These are phyloP conservation scores for Macrophomina tecta DNA, from an alignment of 2,329 filamentous ascomycete species.

Conservation along the genomic window DNA sequence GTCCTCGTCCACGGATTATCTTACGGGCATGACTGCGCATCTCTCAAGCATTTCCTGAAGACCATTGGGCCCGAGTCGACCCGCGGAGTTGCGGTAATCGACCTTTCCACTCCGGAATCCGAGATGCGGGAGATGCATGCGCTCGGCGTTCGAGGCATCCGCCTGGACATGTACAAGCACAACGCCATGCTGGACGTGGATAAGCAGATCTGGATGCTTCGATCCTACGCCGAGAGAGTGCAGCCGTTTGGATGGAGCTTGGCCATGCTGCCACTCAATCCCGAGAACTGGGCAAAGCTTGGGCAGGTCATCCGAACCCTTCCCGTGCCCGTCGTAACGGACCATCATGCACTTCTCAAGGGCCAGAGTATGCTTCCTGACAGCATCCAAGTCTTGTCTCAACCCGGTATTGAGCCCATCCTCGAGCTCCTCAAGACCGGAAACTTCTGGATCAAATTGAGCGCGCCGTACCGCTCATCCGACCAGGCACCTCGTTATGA, in stretches of 20 bases:
- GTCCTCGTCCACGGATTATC: conserved; percentile 47
- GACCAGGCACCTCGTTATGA: conserved; percentile 39
- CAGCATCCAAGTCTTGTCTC: conserved; percentile 34
- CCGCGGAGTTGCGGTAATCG: conserved; percentile 41
- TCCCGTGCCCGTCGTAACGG: conserved; percentile 35
- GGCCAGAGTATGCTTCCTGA: conserved; percentile 40
- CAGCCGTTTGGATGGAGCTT: conserved; percentile 39
- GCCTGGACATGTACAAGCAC: conserved; percentile 47
- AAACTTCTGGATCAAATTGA: conserved; percentile 46
- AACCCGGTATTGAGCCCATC: conserved; percentile 41
- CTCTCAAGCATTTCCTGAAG: conserved; percentile 40
- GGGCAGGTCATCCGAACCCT: conserved; percentile 34
- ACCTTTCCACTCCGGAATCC: conserved; percentile 37
- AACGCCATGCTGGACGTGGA: conserved; percentile 46
- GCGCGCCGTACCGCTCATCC: conserved; percentile 47
- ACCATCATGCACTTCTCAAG: conserved; percentile 48
- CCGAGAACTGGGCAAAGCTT: conserved; percentile 40
- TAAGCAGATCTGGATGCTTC: conserved; percentile 41
- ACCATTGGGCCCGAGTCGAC: conserved; percentile 37
- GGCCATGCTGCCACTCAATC: conserved; percentile 41
- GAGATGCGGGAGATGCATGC: conserved; percentile 33
- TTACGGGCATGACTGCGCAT: conserved; percentile 46
- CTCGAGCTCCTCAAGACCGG: conserved; percentile 40
- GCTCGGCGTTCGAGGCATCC: conserved; percentile 42
- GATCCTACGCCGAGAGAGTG: conserved; percentile 36